Percentiles rank a stretch among this genome's conserved stretches.
These are phyloP conservation scores for Cryphonectria nitschkei DNA, from an alignment of 2,329 filamentous ascomycete species.

Conservation along the genomic window DNA sequence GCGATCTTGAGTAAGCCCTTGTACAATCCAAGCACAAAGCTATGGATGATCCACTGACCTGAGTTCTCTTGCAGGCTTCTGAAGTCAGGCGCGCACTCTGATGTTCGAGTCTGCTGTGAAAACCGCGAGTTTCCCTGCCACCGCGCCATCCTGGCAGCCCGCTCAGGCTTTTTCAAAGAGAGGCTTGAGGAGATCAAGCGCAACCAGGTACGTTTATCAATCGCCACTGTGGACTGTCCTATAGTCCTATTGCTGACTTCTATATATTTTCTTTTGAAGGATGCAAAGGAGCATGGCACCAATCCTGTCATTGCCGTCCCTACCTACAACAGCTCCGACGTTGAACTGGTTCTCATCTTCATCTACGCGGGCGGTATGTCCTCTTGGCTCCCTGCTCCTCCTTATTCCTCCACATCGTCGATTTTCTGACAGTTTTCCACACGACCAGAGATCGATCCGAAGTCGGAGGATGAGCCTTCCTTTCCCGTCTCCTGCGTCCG, in stretches of 20 bases:
- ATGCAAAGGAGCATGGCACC: neutral
- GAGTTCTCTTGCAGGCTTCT: neutral
- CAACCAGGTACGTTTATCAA: neutral
- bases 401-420: neutral
- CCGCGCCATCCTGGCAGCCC: neutral
- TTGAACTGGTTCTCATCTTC: neutral
- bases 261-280: neutral
- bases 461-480: neutral
- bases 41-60: neutral
- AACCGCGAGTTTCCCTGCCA: conserved; percentile 10
- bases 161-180: conserved; percentile 11
- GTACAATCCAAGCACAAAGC: neutral
- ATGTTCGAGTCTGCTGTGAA: neutral
- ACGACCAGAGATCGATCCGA: neutral
- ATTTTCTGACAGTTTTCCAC: neutral
- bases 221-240: fast-evolving
- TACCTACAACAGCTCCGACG: neutral
- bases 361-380: conserved; percentile 7
- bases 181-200: neutral
- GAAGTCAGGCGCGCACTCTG: conserved; percentile 8
- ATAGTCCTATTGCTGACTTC: neutral
- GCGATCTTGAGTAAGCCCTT: conserved; percentile 2
- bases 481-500: neutral
- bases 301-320: neutral
- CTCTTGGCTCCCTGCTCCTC: neutral